These are phyloP conservation scores for Carpinus viminea DNA, from an alignment of 306 rosid genomes.

Conservation along the genomic window DNA sequence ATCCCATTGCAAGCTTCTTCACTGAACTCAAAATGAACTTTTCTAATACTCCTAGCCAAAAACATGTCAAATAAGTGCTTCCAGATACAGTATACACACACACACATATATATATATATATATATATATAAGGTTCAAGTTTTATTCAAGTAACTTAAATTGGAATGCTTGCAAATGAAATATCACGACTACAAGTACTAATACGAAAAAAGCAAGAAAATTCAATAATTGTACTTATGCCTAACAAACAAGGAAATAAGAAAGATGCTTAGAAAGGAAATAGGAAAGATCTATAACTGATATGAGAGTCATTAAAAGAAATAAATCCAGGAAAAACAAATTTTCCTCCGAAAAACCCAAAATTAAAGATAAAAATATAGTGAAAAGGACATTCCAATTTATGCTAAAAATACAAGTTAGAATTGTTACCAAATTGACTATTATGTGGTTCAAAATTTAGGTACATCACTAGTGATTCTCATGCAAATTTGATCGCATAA, in stretches of 20 bases:
- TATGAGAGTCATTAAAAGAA: background rate
- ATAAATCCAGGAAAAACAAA: background rate
- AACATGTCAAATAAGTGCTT: too few relatives aligned
- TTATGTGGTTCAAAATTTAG: background rate
- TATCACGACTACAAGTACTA: too few relatives aligned
- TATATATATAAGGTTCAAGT: too few relatives aligned
- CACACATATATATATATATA: too few relatives aligned
- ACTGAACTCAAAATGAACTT: background rate
- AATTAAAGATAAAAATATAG: background rate
- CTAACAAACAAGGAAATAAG: background rate
- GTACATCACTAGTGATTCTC: background rate
- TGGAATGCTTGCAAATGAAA: too few relatives aligned
- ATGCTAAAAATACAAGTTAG: background rate
- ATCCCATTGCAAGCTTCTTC: background rate
- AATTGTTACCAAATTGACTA: background rate
- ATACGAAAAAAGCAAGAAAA: background rate
- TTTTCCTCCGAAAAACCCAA: background rate
- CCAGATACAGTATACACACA: too few relatives aligned
- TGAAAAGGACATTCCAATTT: background rate
- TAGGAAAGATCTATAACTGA: background rate
- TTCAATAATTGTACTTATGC: background rate
- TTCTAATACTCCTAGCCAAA: too few relatives aligned
- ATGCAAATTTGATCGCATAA: background rate
- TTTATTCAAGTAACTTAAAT: too few relatives aligned
- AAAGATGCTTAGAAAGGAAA: too few relatives aligned